Conservation (phyloP, 345 rosid genomes). For the Populus simonii region DNA sequence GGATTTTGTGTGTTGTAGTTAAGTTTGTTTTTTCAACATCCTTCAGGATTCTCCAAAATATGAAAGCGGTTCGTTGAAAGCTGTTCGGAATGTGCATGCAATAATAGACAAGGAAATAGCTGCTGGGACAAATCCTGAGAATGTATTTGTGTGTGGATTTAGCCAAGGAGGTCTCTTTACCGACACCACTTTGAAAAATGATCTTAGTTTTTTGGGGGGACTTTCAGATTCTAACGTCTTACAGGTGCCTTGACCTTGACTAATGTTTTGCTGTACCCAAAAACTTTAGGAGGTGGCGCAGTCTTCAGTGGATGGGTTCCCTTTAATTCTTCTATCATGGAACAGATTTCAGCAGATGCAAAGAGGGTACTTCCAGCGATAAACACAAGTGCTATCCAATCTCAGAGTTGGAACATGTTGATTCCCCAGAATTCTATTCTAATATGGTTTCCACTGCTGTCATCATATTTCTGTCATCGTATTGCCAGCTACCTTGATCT, state of each 20-base stretch:
- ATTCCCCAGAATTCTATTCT: not conserved
- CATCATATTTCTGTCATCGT: not conserved
- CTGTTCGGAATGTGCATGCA: conserved; percentile 63
- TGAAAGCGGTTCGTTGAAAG: conserved; percentile 60
- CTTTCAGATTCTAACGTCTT: conserved; percentile 9
- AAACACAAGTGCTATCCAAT: not conserved
- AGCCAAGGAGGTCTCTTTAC: conserved; percentile 77
- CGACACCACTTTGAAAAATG: not conserved
- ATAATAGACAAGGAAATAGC: conserved; percentile 73
- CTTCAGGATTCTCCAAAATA: conserved; percentile 64
- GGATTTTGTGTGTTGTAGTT: not conserved
- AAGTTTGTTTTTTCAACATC: not conserved
- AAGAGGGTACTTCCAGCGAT: conserved; percentile 44
- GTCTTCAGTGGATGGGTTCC: conserved; percentile 89
- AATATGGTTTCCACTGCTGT: not conserved
- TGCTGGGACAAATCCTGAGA: conserved; percentile 56
- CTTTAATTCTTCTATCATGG: conserved; percentile 49
- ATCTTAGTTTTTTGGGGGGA: not conserved
- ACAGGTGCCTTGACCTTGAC: conserved; percentile 84
- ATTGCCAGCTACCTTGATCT: not conserved
- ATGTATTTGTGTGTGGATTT: conserved; percentile 71
- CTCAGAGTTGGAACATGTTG: not conserved
- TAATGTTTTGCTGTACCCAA: conserved; percentile 71
- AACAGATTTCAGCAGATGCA: conserved; percentile 51
- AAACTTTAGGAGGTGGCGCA: conserved; percentile 76